A percentile compares a stretch with the other conserved stretches of the same genome.
Evolutionary conservation across 2,329 filamentous ascomycete genomes (phyloP).

Genomic region (Ophiosphaerella korrae): DNA sequence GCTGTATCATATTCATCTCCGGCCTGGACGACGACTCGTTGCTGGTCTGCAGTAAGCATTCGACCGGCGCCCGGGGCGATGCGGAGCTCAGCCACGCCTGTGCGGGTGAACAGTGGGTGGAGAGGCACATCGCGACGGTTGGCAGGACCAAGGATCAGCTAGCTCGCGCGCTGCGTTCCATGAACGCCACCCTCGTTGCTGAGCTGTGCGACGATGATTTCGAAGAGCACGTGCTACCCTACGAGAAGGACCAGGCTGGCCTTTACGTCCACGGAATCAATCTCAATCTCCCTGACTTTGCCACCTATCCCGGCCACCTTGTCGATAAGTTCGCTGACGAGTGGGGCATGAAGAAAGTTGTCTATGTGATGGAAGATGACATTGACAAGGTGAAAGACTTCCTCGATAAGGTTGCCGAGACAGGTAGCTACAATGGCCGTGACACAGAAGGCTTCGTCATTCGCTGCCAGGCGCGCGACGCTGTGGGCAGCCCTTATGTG

Average conservation of each 20-base stretch:
- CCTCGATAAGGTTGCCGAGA: constrained; percentile 82
- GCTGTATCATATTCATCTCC: constrained; percentile 98
- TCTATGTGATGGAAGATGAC: constrained; percentile 77
- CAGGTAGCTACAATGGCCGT: constrained; percentile 84
- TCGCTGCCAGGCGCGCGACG: constrained; percentile 73
- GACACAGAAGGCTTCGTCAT: constrained; percentile 98
- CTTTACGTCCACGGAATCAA: constrained; percentile 97
- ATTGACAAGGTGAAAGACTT: constrained; percentile 76
- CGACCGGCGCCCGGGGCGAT: constrained; percentile 80
- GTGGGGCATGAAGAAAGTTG: constrained; percentile 93
- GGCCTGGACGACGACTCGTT: constrained; percentile 88
- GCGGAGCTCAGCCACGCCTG: constrained; percentile 77
- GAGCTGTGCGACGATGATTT: constrained; percentile 96
- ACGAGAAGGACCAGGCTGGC: constrained; percentile 79
- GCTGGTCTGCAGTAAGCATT: constrained; percentile 98
- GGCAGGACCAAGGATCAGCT: constrained; percentile 81
- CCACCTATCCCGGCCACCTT: constrained; percentile 79
- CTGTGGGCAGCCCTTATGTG: constrained; percentile 62
- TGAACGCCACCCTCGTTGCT: constrained; percentile 93
- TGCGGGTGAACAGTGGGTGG: constrained; percentile 81
- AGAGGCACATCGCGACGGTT: constrained; percentile 75
- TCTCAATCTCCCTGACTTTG: constrained; percentile 89
- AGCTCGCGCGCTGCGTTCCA: constrained; percentile 72
- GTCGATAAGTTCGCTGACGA: constrained; percentile 88
- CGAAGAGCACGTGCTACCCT: constrained; percentile 95